Conservation (phyloP, 2,329 filamentous ascomycete species). For the Venturia effusa region DNA sequence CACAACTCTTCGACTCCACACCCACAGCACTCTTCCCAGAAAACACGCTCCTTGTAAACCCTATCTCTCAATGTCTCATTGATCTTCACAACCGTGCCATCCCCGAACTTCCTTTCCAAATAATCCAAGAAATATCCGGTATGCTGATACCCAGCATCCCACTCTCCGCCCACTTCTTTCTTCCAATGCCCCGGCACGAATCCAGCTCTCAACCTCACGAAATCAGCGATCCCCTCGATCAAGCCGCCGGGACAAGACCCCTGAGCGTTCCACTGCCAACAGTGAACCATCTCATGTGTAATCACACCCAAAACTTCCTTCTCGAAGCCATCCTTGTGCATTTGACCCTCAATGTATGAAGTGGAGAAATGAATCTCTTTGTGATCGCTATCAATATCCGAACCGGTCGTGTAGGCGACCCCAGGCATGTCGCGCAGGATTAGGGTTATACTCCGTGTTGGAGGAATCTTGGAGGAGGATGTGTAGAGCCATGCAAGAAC, state of each 20-base stretch:
- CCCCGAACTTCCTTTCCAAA: constrained; percentile 54
- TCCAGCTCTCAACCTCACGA: constrained; percentile 66
- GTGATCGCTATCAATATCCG: constrained; percentile 69
- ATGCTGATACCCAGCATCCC: constrained; percentile 83
- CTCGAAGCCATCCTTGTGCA: constrained; percentile 24
- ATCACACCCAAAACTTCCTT: constrained; percentile 73
- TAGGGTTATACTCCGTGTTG: constrained; percentile 78
- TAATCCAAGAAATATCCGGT: constrained; percentile 89
- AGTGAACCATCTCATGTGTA: constrained; percentile 90
- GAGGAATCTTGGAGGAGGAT: constrained; percentile 31
- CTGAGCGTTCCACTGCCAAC: constrained; percentile 69
- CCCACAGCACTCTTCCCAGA: constrained; percentile 62
- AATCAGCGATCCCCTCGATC: constrained; percentile 88
- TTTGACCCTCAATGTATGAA: constrained; percentile 42
- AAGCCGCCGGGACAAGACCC: constrained; percentile 54
- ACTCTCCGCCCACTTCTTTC: constrained; percentile 45
- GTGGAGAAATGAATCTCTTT: constrained; percentile 89
- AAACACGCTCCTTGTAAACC: constrained; percentile 51
- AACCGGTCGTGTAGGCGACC: constrained; percentile 80
- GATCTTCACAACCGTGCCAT: constrained; percentile 43
- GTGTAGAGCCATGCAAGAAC: constrained; percentile 66
- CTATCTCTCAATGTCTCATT: constrained; percentile 55
- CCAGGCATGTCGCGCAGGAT: constrained; percentile 69
- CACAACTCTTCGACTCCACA: constrained; percentile 58
- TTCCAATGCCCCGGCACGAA: constrained; percentile 80